Evolutionary conservation across 495 filamentous ascomycete genomes (phyloP).

Genomic region (Hamigera avellanea): DNA sequence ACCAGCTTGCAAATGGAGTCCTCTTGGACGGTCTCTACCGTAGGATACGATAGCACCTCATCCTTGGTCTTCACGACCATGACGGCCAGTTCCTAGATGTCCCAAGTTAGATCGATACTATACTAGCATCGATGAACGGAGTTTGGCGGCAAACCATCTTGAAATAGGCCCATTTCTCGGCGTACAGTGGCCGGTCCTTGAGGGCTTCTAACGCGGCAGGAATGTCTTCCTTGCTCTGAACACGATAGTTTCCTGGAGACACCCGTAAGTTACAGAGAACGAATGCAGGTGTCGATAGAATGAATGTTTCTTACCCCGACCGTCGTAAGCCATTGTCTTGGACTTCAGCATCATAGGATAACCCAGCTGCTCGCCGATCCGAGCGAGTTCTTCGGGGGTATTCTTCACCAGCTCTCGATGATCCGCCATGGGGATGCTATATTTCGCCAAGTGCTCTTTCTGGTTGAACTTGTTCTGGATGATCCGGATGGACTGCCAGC

Average conservation of each 20-base stretch:
- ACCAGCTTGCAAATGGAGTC: constrained; percentile 93
- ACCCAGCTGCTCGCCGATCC: constrained; percentile 54
- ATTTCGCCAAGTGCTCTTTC: constrained; percentile 64
- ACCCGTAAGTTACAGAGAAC: constrained; percentile 1
- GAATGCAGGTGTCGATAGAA: background rate
- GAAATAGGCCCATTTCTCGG: constrained; percentile 85
- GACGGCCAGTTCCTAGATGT: constrained; percentile 61
- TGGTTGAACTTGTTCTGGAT: constrained; percentile 97
- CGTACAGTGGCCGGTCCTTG: constrained; percentile 65
- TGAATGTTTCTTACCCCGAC: constrained; percentile 41
- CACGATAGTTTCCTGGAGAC: constrained; percentile 58
- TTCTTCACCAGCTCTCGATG: constrained; percentile 47
- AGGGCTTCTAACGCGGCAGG: constrained; percentile 55
- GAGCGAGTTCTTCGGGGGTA: constrained; percentile 45
- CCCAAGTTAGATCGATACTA: background rate
- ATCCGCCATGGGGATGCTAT: constrained; percentile 58
- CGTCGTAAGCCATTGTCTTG: constrained; percentile 88
- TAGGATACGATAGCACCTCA: constrained; percentile 66
- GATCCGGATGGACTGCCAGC: constrained; percentile 75
- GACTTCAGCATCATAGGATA: constrained; percentile 94
- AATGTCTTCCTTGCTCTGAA: constrained; percentile 57
- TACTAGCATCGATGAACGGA: background rate
- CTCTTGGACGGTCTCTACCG: constrained; percentile 90
- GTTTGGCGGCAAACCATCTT: constrained; percentile 33
- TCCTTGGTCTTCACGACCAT: constrained; percentile 92